Evolutionary conservation across 1,139 yeast genomes (phyloP), one percentile per base, ranked within the genome.

Genomic region (Geotrichum macrosporum): DNA sequence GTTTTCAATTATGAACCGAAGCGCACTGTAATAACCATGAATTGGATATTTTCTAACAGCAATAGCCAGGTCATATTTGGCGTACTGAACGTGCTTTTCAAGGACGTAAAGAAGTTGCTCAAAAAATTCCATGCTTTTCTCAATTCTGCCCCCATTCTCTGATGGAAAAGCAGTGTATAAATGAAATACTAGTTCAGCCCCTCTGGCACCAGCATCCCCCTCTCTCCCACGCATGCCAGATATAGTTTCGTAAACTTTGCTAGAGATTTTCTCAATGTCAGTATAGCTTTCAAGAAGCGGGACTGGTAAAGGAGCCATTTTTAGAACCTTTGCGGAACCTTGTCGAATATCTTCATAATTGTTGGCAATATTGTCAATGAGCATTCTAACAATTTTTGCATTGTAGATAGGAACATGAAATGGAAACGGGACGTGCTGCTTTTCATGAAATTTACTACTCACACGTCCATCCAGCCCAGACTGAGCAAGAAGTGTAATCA

Each of bases 141-240:
- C 41, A n/a, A 43, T 19, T 24, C 29, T 35, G 48, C 44, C 41
- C 10, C 54, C 51, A 4, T 55, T 50, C 30, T 58, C 58, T n/a
- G 48, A 39, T 32, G 53, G 52, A 4, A 41, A 26, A 12, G 46
- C 38, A 10, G 44, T 46, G 20, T 57, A 59, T 8, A 65, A 48
- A 60, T 59, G 41, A 57, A 61, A 56, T 65, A 73, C 41, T 52
- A 82, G 73, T 55, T 76, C 77, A 35, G 82, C 66, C 12, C 81
- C 67, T 36, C 80, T 74, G 0, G 95, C 89, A 8, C 94, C 96
- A 21, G 89, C 82, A 53, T 89, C 96, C 44, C 88, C 83, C 51
- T 74, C 78, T 49, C 88, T 75, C 19, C 89, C 94, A 41, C 80
- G 77, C 55, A 77, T 69, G 43, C 78, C 80, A 4, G 68, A 59